Percentiles rank a stretch among this genome's conserved stretches.
These are phyloP conservation scores for Puya raimondii DNA, from an alignment of 176 grass and related monocot genomes.

Conservation along the genomic window DNA sequence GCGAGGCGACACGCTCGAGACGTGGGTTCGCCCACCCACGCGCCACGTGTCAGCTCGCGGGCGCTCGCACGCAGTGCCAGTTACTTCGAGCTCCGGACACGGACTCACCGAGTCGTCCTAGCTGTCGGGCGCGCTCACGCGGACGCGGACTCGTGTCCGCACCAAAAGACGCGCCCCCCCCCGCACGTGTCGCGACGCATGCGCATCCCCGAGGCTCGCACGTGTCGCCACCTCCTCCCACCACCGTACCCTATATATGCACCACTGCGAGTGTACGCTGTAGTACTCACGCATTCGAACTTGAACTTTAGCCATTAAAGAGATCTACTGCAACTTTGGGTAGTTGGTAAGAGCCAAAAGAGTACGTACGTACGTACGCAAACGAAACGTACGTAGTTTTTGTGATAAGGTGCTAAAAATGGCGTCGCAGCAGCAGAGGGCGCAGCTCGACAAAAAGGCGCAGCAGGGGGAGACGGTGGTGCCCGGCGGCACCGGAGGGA, in stretches of 20 bases:
- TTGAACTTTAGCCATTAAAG: too few relatives aligned
- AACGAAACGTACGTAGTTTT: not conserved
- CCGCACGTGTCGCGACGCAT: not conserved
- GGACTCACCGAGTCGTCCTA: not conserved
- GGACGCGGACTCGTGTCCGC: not conserved
- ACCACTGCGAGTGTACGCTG: too few relatives aligned
- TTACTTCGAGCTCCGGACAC: not conserved
- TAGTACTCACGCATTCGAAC: too few relatives aligned
- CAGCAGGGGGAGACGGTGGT: slow-evolving; percentile 28
- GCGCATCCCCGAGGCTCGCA: not conserved
- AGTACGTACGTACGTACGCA: not conserved
- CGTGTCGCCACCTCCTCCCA: not conserved
- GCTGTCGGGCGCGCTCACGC: not conserved
- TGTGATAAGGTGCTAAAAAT: not conserved
- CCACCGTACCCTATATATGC: not conserved
- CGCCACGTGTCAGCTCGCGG: too few relatives aligned
- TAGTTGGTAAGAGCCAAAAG: not conserved
- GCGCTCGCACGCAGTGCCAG: too few relatives aligned
- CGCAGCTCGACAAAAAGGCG: slow-evolving; percentile 19
- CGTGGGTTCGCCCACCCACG: too few relatives aligned
- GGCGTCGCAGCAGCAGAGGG: slow-evolving; percentile 25
- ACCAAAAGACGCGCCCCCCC: not conserved
- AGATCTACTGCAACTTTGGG: not conserved
- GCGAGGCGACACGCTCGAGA: too few relatives aligned
- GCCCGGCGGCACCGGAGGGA: slow-evolving; percentile 31